Evolutionary conservation across 2,329 filamentous ascomycete species (phyloP), one percentile per base, ranked within the genome.

Genomic region (Uncinocarpus reesii): DNA sequence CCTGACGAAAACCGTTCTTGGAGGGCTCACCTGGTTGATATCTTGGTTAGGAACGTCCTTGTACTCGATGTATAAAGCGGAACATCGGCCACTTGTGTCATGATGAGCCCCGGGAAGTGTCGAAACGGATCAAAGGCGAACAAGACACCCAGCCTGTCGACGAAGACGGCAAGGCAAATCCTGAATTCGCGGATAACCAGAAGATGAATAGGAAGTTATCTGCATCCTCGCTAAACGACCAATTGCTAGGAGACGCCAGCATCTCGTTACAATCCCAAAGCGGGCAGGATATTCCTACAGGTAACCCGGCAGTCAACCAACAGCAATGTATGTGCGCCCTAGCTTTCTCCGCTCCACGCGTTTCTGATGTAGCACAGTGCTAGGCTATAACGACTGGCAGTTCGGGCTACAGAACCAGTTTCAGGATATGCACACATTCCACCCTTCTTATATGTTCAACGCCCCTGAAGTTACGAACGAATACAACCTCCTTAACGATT

Each of bases 21-120:
- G 55, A 57, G 58, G 29, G 46, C 43, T 43, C 46, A 29, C 60
- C 18, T 46, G 40, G 35, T 43, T 48, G 46, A 49, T 48, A 42
- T 42, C 24, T 42, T 37, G 42, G 45, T 24, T 67, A 93, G 87
- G 87, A 94, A 73, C 83, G 92, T 65, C 92, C 92, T 62, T 98
- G 92, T 77, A 90, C 87, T 61, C 80, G 92, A 71, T 98, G 92
- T 74, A 86, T 96, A 70, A 98, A 96, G 72, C 83, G 92, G 63
- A 95, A 95, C 71, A 98, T 98, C 67, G 92, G 90, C 60, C 92
- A 98, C 69, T 77, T 98, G 57, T 98, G 92, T 69, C 92, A 95
- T 72, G 92, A 98, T 69, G 92, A 96, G 70, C 90, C 89, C 57
- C 83, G 90, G 67, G 90, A 98, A 62, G 74, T 81, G 57, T 79